Conservation (phyloP, 208 protist genomes). For the Phytomonas francai region DNA sequence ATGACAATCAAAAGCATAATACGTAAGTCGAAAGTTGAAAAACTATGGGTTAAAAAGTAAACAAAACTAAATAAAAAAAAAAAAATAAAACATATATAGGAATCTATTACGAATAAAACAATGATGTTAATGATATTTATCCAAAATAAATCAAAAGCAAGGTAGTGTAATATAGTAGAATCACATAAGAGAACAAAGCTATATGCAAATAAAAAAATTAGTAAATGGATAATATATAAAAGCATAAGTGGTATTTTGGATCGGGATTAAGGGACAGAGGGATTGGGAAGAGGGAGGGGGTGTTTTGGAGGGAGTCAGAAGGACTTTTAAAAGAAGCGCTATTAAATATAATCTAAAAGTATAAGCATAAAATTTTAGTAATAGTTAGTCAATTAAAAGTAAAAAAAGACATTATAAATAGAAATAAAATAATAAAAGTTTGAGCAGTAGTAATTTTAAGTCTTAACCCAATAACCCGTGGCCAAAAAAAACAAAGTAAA, state of each 20-base stretch:
- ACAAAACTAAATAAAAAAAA: conserved; percentile 71
- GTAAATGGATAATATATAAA: conserved; percentile 80
- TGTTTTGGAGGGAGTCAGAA: conserved; percentile 32
- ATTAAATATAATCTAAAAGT: conserved; percentile 56
- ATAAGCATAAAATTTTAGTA: conserved; percentile 54
- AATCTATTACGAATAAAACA: conserved; percentile 56
- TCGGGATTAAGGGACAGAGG: conserved; percentile 13
- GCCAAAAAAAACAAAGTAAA: conserved; percentile 70
- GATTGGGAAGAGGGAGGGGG: conserved; percentile 31
- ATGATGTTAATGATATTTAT: conserved; percentile 58
- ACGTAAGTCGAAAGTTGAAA: conserved; percentile 81
- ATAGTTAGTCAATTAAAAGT: conserved; percentile 49
- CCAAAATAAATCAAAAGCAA: conserved; percentile 77
- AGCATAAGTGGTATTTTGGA: conserved; percentile 32
- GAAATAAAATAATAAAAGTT: conserved; percentile 77
- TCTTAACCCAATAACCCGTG: conserved; percentile 66
- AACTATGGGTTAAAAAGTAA: conserved; percentile 68
- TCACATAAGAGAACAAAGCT: conserved; percentile 86
- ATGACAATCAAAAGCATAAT: conserved; percentile 82
- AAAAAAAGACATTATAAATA: conserved; percentile 53
- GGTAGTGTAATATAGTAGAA: conserved; percentile 44
- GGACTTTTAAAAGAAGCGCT: conserved; percentile 29
- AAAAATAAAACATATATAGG: conserved; percentile 85
- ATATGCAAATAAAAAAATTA: conserved; percentile 81
- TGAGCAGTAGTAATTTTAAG: conserved; percentile 82